These are phyloP conservation scores for Yarrowia hollandica DNA, from an alignment of 805 yeast genomes.

Conservation along the genomic window DNA sequence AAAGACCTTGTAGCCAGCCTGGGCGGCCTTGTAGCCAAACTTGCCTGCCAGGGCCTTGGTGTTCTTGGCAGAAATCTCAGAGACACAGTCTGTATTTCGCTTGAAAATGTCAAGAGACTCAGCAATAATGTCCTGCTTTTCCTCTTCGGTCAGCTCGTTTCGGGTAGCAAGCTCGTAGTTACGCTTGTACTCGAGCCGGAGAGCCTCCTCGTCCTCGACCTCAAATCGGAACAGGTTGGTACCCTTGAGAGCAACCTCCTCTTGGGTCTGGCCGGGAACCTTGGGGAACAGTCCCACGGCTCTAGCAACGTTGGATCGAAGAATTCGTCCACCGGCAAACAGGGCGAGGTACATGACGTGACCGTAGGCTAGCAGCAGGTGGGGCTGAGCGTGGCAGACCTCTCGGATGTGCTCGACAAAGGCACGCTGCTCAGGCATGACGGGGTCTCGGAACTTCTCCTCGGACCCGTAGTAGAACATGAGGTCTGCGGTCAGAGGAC, in stretches of 20 bases:
- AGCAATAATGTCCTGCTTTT: constrained; percentile 67
- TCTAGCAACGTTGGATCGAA: constrained; percentile 64
- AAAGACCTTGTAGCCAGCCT: constrained; percentile 9
- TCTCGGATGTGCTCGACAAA: constrained; percentile 61
- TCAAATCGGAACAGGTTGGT: constrained; percentile 73
- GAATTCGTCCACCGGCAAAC: constrained; percentile 80
- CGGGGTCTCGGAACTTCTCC: constrained; percentile 58
- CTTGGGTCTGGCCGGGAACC: constrained; percentile 62
- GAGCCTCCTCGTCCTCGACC: constrained; percentile 62
- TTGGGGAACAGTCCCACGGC: constrained; percentile 76
- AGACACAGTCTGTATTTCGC: constrained; percentile 59
- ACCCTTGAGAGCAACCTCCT: constrained; percentile 60
- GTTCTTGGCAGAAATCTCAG: constrained; percentile 69
- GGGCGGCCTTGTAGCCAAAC: constrained; percentile 32
- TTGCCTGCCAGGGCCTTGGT: constrained; percentile 40
- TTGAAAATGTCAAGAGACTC: constrained; percentile 67
- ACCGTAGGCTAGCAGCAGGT: constrained; percentile 72
- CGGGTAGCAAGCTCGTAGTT: constrained; percentile 78
- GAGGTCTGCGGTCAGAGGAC: constrained; percentile 59
- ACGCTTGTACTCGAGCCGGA: constrained; percentile 67
- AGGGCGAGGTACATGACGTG: constrained; percentile 83
- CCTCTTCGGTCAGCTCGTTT: constrained; percentile 63
- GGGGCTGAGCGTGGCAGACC: constrained; percentile 62
- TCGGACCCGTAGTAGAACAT: constrained; percentile 60
- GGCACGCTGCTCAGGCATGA: constrained; percentile 60